Evolutionary conservation across 2,329 filamentous ascomycete genomes (phyloP).

Genomic region (Huntiella savannae): DNA sequence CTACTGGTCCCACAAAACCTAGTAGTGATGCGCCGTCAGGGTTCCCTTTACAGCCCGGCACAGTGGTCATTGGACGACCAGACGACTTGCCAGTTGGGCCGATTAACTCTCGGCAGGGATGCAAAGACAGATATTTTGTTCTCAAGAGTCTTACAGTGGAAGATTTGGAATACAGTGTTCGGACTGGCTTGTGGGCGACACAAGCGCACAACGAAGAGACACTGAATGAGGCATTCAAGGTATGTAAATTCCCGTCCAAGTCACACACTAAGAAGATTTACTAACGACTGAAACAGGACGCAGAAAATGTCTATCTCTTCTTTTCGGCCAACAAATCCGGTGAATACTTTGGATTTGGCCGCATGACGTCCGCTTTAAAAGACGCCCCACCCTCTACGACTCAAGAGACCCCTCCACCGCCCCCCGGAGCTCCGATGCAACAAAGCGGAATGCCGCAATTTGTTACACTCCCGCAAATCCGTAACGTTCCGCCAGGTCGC

Average conservation of each 20-base stretch:
- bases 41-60: neutral
- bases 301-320: conserved; percentile 73
- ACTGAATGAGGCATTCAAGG: conserved; percentile 68
- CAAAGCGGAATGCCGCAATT: too few relatives aligned
- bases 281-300: conserved; percentile 29
- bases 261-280: conserved; percentile 6
- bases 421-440: conserved; percentile 33
- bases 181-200: conserved; percentile 80
- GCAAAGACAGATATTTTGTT: conserved; percentile 54
- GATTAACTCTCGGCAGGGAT: neutral
- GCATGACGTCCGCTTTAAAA: conserved; percentile 71
- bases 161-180: conserved; percentile 74
- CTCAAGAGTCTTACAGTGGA: conserved; percentile 84
- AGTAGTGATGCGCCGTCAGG: neutral
- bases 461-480: too few relatives aligned
- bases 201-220: conserved; percentile 81
- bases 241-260: conserved; percentile 21
- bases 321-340: conserved; percentile 97
- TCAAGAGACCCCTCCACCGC: conserved; percentile 39
- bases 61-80: neutral
- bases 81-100: neutral
- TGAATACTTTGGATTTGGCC: conserved; percentile 88
- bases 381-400: conserved; percentile 48
- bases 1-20: neutral
- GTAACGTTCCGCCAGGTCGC: conserved; percentile 54